Evolutionary conservation across 2,329 filamentous ascomycete species (phyloP).

Genomic region (Scytalidium sp.): DNA sequence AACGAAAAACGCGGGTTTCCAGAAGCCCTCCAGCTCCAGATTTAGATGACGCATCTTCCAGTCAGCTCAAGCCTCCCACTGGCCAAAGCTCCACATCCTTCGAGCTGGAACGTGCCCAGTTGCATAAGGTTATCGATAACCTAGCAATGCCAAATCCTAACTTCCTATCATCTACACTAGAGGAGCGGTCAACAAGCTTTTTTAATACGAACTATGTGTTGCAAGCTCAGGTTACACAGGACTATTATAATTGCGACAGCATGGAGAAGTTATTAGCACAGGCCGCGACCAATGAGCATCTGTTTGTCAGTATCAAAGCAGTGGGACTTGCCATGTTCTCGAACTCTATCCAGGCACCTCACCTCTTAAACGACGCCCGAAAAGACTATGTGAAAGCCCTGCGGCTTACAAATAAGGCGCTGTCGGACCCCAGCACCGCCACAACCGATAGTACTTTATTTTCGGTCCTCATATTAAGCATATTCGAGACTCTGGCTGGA

Average conservation of each 20-base stretch:
- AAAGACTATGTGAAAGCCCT: conserved; percentile 49
- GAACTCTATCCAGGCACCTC: conserved; percentile 25
- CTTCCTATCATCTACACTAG: conserved; percentile 1
- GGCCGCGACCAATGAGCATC: conserved; percentile 37
- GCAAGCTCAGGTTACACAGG: conserved; percentile 38
- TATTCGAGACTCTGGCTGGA: conserved; percentile 50
- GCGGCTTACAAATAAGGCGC: conserved; percentile 44
- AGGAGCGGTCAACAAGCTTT: conserved; percentile 3
- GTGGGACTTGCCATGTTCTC: conserved; percentile 49
- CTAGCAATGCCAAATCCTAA: background rate
- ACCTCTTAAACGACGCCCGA: conserved; percentile 44
- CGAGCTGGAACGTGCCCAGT: background rate
- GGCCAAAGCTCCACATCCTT: background rate
- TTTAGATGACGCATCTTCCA: background rate
- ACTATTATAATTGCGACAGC: conserved; percentile 40
- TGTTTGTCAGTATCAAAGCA: conserved; percentile 46
- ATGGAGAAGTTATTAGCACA: background rate
- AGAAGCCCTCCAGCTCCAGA: background rate
- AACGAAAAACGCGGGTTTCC: conserved; percentile 15
- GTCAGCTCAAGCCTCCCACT: background rate
- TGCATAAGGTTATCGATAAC: background rate
- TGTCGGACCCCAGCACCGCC: conserved; percentile 40
- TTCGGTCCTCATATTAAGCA: conserved; percentile 47
- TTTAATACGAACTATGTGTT: conserved; percentile 7
- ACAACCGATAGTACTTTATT: conserved; percentile 52